Evolutionary conservation across 73 alveolate genomes (phyloP), one percentile per base, ranked within the genome.

Genomic region (Paramecium pentaurelia): DNA sequence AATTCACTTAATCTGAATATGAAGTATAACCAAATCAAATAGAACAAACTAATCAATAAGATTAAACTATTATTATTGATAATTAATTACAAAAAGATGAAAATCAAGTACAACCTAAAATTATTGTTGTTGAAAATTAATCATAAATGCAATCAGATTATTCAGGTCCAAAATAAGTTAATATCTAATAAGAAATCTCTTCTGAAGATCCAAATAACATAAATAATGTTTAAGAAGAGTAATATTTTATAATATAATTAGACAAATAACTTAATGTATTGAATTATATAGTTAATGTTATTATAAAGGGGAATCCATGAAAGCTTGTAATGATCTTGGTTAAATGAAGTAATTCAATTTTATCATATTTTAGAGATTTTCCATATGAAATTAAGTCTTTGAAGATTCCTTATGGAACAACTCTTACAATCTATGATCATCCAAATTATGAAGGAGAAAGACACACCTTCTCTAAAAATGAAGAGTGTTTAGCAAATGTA

Each of bases 381-480:
- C 58, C 58, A 75, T 75, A 75, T 20, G 88, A 75, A 42, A 75
- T 75, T 20, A 75, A 75, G 40, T 75, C 88, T 1, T 75, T 75
- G 30, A 75, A 42, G 60, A 75, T 75, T 25, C 88, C 88, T 12
- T 75, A 16, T 75, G 88, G 88, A 12, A 38, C 60, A 42, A 75
- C 88, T 4, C 47, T 75, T 3, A 75, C 88, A 18, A 75, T 75
- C 4, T 75, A 75, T 42, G 88, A 75, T 36, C 58, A 75, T 36
- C 88, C 88, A 12, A 75, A 75, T 75, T 75, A 75, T 75, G 60
- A 75, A 42, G 88, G 88, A 75, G 88, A 42, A 38, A 75, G 60
- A 75, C 88, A 75, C 60, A 42, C 40, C n/a, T 75, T 75, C 70
- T 75, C 88, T 22, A 30, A 36, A 75, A 75, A 42, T 75, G 58